Conservation (phyloP, 257 asterid genomes). For the Nemophila menziesii region DNA sequence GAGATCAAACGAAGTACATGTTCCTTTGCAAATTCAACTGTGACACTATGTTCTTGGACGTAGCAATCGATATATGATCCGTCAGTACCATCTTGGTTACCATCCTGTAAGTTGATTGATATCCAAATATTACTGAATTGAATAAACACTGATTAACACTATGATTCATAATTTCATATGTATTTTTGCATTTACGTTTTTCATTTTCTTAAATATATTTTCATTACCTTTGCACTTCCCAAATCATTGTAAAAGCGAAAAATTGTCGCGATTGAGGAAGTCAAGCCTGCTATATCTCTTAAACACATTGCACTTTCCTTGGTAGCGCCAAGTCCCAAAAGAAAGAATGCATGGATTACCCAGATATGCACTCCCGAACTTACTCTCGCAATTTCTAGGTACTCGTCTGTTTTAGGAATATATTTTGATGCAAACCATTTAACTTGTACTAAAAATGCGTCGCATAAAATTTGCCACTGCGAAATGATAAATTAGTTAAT, state of each 20-base stretch:
- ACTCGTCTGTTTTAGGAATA: constrained; percentile 17
- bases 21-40: constrained; percentile 18
- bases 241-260: constrained; percentile 31
- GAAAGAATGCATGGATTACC: constrained; percentile 16
- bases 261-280: constrained; percentile 24
- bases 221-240: constrained; percentile 25
- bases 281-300: constrained; percentile 10
- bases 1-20: constrained; percentile 18
- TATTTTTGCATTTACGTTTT: no score
- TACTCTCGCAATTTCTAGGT: constrained; percentile 30
- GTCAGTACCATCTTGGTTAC: constrained; percentile 29
- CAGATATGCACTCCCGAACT: constrained; percentile 35
- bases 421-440: constrained; percentile 27
- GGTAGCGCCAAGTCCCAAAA: constrained; percentile 20
- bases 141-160: background rate
- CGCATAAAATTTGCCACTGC: constrained; percentile 43
- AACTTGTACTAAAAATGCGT: constrained; percentile 36
- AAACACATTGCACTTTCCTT: background rate
- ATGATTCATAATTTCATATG: no score
- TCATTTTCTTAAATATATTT: no score
- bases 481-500: background rate
- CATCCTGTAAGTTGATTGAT: constrained; percentile 20
- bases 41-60: constrained; percentile 22
- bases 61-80: constrained; percentile 32
- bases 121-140: background rate